Evolutionary conservation across 2,329 filamentous ascomycete genomes (phyloP), one percentile per base, ranked within the genome.

Genomic region (Xylariaceae sp.): DNA sequence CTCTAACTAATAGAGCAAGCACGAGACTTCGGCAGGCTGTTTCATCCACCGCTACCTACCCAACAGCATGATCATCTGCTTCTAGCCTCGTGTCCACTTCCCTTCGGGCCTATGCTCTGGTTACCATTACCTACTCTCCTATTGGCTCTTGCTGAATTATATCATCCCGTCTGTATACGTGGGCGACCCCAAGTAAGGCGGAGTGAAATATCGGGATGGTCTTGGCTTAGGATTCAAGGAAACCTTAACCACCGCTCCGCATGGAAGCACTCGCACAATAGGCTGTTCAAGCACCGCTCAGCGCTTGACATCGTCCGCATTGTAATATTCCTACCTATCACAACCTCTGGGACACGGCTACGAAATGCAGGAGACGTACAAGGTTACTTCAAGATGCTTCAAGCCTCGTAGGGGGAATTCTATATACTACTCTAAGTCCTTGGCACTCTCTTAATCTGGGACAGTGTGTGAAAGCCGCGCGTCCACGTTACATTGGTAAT

Each of bases 401-500:
- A 40, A 48, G 57, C 52, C 52, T 54, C 42, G 40, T 47, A 53
- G 29, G 50, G 26, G 46, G 44, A 37, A 60, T 44, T 55, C 18
- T 47, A 44, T 40, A 52, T 57, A 51, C 50, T 40, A 57, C 47
- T 52, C 50, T 48, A 51, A 60, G 49, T 41, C 59, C 60, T 62
- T 62, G 60, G 60, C 60, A 40, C 44, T 32, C 18, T 44, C 41
- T 51, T 56, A 47, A 48, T 45, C 57, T 53, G 60, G 49, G 47
- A 44, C 19, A 44, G 37, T 50, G 53, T 55, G 48, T 46, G 48
- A 57, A 54, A 60, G 57, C 57, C 57, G 57, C 57, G 60, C 57
- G 60, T 60, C 54, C 44, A 55, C 26, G 60, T 62, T 60, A 62
- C 60, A 62, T 60, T 48, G 50, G 44, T 37, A 18, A 46, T 54